Conservation (phyloP, 495 filamentous ascomycete species). For the Entonaema liquescens region DNA sequence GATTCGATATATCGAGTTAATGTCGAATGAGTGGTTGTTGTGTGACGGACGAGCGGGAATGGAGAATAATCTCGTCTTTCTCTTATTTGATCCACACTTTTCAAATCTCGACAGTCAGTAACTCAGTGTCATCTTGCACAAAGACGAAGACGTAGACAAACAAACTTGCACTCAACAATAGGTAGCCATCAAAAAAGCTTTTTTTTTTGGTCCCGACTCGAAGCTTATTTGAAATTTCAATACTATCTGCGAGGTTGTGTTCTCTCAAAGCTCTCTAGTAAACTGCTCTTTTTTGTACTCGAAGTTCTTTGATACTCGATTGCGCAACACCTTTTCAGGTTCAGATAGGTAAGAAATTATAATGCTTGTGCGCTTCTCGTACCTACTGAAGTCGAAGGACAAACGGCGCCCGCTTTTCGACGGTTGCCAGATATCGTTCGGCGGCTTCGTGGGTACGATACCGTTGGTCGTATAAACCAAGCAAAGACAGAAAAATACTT, state of each 20-base stretch:
- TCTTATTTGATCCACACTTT: slow-evolving; percentile 26
- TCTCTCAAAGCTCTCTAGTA: slow-evolving; percentile 41
- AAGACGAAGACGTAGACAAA: slow-evolving; percentile 10
- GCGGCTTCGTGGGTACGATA: slow-evolving; percentile 35
- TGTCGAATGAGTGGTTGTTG: slow-evolving; percentile 14
- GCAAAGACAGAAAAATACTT: slow-evolving; percentile 29
- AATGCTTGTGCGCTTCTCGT: slow-evolving; percentile 27
- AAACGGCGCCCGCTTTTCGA: slow-evolving; percentile 44
- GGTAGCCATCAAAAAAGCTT: slow-evolving; percentile 4
- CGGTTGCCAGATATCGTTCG: slow-evolving; percentile 45
- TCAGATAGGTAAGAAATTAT: slow-evolving; percentile 38
- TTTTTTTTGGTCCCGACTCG: slow-evolving; percentile 31
- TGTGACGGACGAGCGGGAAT: slow-evolving; percentile 16
- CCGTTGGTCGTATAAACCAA: slow-evolving; percentile 26
- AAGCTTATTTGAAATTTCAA: slow-evolving; percentile 45
- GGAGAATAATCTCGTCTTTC: slow-evolving; percentile 10
- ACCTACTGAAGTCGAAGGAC: slow-evolving; percentile 42
- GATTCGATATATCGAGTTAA: slow-evolving; percentile 24
- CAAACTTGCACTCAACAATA: slow-evolving; percentile 34
- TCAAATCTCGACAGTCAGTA: slow-evolving; percentile 36
- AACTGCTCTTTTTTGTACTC: slow-evolving; percentile 37
- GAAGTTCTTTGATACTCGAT: slow-evolving; percentile 44
- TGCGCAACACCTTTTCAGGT: slow-evolving; percentile 45
- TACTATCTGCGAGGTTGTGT: slow-evolving; percentile 47
- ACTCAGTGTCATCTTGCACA: slow-evolving; percentile 24